These are phyloP conservation scores for Coemansia sp. DNA, from an alignment of 192 early-diverging fungal species.

Conservation along the genomic window DNA sequence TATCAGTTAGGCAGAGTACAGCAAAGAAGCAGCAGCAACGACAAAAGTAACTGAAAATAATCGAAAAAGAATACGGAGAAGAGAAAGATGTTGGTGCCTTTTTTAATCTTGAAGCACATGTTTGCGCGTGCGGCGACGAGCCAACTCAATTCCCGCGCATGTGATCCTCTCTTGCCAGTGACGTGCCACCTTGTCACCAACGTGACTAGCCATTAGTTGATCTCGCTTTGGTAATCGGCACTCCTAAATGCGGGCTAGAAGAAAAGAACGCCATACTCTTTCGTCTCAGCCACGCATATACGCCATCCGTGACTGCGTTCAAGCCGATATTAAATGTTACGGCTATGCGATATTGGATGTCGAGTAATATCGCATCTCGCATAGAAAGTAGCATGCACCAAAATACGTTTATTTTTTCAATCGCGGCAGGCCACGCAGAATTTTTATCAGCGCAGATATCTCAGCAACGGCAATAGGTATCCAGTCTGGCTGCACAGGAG, in stretches of 20 bases:
- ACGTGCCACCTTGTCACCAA: neutral
- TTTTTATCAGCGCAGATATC: neutral
- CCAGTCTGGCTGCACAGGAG: neutral
- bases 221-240: neutral
- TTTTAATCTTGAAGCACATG: conserved; percentile 4
- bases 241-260: no score
- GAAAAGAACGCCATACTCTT: no score
- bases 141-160: conserved; percentile 1
- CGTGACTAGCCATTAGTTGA: neutral
- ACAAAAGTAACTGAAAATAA: neutral
- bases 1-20: neutral
- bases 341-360: conserved; percentile 13
- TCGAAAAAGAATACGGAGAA: neutral
- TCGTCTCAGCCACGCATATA: neutral
- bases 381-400: neutral
- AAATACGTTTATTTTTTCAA: conserved; percentile 5
- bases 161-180: neutral
- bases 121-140: neutral
- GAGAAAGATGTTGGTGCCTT: no score
- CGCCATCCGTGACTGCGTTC: neutral
- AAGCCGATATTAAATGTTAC: conserved; percentile 17
- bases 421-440: neutral
- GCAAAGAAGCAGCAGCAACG: neutral
- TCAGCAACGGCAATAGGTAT: neutral
- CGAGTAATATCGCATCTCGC: conserved; percentile 1